Conservation (phyloP, 768 basidiomycete genomes). For the Xerocomus brunneocitrinus region DNA sequence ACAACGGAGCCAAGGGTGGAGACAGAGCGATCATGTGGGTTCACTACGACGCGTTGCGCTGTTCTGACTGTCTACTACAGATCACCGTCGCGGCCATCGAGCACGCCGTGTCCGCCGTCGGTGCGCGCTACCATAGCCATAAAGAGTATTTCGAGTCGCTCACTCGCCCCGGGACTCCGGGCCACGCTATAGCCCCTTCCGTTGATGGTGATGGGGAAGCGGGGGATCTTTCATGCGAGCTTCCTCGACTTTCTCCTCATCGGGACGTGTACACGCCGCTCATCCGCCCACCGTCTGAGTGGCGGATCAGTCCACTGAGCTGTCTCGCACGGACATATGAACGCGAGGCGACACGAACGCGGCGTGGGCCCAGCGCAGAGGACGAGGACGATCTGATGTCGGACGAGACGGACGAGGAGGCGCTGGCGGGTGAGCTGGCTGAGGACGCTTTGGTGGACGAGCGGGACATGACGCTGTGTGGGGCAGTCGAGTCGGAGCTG, state of each 20-base stretch:
- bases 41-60: not conserved
- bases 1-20: conserved; percentile 57
- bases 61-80: conserved; percentile 27
- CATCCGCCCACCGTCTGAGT: conserved; percentile 28
- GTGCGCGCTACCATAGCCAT: conserved; percentile 34
- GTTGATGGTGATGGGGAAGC: conserved; percentile 5
- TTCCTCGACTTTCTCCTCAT: conserved; percentile 17
- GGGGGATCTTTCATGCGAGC: not conserved
- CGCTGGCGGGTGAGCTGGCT: conserved; percentile 34
- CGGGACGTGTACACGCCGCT: conserved; percentile 36
- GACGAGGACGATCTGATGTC: conserved; percentile 26
- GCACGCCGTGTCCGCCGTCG: conserved; percentile 48
- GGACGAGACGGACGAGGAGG: conserved; percentile 35
- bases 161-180: conserved; percentile 15
- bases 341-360: conserved; percentile 15
- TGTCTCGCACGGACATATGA: conserved; percentile 24
- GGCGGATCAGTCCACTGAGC: conserved; percentile 6
- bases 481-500: not conserved
- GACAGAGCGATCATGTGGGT: conserved; percentile 39
- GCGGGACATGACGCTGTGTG: conserved; percentile 10
- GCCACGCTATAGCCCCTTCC: not conserved
- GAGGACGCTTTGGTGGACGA: conserved; percentile 42
- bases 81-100: conserved; percentile 41
- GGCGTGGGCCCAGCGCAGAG: conserved; percentile 17
- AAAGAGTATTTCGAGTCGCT: conserved; percentile 39